Evolutionary conservation across 2,329 filamentous ascomycete genomes (phyloP).

Genomic region (Mollisia scopiformis): DNA sequence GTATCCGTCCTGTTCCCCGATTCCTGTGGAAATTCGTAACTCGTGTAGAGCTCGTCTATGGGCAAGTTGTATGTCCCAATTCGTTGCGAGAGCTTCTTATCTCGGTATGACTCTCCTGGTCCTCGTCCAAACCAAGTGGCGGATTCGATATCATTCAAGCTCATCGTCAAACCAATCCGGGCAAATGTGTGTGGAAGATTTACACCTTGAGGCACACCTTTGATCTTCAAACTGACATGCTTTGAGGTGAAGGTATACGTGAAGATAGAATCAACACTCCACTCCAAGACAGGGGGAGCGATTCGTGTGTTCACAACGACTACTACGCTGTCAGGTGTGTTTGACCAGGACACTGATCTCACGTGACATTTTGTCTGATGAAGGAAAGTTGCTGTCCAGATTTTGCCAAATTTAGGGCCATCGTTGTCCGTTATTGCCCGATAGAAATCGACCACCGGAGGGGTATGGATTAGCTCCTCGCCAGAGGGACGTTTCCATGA

Average conservation of each 20-base stretch:
- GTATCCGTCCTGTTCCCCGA: constrained; percentile 66
- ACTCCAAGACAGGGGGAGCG: constrained; percentile 66
- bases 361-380: constrained; percentile 50
- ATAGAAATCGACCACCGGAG: constrained; percentile 58
- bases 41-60: constrained; percentile 56
- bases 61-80: constrained; percentile 54
- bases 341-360: constrained; percentile 35
- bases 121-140: constrained; percentile 70
- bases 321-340: constrained; percentile 31
- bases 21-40: constrained; percentile 73
- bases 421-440: constrained; percentile 71
- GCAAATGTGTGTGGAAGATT: constrained; percentile 61
- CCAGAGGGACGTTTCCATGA: constrained; percentile 42
- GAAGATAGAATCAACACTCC: constrained; percentile 54
- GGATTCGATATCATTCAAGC: constrained; percentile 41
- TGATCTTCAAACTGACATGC: constrained; percentile 52
- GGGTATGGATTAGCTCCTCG: constrained; percentile 47
- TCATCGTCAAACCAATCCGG: constrained; percentile 62
- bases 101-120: constrained; percentile 67
- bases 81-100: constrained; percentile 64
- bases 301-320: constrained; percentile 55
- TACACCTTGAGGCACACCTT: constrained; percentile 49
- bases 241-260: constrained; percentile 58
- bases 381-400: constrained; percentile 56
- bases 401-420: constrained; percentile 54